A percentile compares a stretch with the other conserved stretches of the same genome.
phyloP scores from a whole-genome alignment of 2,329 filamentous ascomycete genomes.

The Fusarium setosum region DNA sequence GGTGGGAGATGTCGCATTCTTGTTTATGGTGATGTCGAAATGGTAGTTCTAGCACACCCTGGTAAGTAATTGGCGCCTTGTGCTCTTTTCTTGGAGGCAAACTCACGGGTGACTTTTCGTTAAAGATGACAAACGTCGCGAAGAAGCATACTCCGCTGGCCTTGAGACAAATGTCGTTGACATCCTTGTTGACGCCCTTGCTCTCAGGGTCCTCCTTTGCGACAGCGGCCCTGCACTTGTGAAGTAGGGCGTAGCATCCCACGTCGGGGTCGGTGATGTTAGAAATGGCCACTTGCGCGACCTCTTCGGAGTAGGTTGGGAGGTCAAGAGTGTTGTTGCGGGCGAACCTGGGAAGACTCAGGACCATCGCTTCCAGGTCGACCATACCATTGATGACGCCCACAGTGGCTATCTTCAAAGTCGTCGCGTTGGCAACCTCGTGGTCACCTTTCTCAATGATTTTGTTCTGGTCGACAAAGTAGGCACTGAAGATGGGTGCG shows the following conservation, averaged over 20 bases:
- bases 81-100: neutral
- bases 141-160: conserved; percentile 49
- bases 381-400: conserved; percentile 76
- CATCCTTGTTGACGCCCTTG: conserved; percentile 49
- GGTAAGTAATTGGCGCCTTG: neutral
- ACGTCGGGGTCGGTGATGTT: conserved; percentile 15
- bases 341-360: conserved; percentile 64
- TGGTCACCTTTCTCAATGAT: conserved; percentile 37
- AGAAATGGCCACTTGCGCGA: conserved; percentile 20
- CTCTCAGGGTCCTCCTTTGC: conserved; percentile 49
- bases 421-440: conserved; percentile 54
- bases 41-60: conserved; percentile 57
- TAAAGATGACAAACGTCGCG: conserved; percentile 1
- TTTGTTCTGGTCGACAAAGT: conserved; percentile 68
- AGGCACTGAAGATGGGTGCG: conserved; percentile 67
- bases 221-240: conserved; percentile 55
- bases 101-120: neutral
- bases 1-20: conserved; percentile 68
- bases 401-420: conserved; percentile 64
- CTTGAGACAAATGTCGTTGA: conserved; percentile 60
- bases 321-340: conserved; percentile 74
- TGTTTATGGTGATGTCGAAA: conserved; percentile 69
- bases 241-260: conserved; percentile 65
- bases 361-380: conserved; percentile 68
- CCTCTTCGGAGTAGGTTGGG: conserved; percentile 60